These are phyloP conservation scores for Metschnikowia lunata DNA, from an alignment of 805 yeast species.

Conservation along the genomic window DNA sequence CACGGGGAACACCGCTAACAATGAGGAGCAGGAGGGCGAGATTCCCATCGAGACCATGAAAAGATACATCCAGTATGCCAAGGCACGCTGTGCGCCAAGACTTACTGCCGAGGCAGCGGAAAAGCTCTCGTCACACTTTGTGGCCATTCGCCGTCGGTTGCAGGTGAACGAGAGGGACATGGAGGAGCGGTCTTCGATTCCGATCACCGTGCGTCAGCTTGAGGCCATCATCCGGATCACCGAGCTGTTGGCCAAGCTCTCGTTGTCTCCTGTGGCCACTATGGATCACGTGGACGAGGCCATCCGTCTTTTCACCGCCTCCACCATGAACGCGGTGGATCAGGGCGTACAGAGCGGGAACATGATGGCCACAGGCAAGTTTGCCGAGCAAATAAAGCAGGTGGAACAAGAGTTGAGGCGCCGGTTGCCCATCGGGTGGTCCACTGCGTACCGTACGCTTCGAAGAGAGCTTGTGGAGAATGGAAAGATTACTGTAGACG, in stretches of 20 bases:
- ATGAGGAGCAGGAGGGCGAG: conserved; percentile 63
- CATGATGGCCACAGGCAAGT: conserved; percentile 48
- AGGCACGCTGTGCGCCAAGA: conserved; percentile 88
- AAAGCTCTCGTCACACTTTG: conserved; percentile 85
- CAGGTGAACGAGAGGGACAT: conserved; percentile 76
- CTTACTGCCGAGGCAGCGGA: conserved; percentile 86
- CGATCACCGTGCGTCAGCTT: conserved; percentile 94
- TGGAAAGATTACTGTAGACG: conserved; percentile 58
- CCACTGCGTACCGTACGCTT: conserved; percentile 80
- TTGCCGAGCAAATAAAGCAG: conserved; percentile 65
- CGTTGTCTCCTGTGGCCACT: conserved; percentile 75
- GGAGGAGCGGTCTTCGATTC: conserved; percentile 89
- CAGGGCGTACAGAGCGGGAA: conserved; percentile 50
- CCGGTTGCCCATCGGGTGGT: conserved; percentile 94
- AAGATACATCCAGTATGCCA: conserved; percentile 86
- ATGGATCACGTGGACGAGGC: conserved; percentile 95
- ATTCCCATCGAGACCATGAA: conserved; percentile 89
- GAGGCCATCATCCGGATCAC: conserved; percentile 96
- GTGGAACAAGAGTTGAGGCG: conserved; percentile 84
- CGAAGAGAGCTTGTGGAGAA: conserved; percentile 75
- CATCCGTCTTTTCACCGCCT: conserved; percentile 87
- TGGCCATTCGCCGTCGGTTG: conserved; percentile 78
- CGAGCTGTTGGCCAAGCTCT: conserved; percentile 86
- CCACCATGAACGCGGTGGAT: conserved; percentile 93
- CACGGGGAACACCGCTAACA: conserved; percentile 58